phyloP scores from a whole-genome alignment of 108 stramenopile species.

The Conticribra weissflogii region DNA sequence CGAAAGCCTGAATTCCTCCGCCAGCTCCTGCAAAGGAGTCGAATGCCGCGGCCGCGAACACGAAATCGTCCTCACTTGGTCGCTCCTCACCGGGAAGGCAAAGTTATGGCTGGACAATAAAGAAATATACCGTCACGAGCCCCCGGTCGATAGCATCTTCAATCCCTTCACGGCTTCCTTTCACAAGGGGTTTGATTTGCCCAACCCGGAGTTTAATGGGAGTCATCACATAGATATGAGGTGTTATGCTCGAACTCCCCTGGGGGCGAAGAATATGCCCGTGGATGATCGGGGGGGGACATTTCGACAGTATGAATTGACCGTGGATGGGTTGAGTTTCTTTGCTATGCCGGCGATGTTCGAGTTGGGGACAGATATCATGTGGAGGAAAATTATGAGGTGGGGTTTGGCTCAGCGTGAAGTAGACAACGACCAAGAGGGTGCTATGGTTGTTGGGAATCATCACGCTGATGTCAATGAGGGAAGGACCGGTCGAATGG shows the following conservation, averaged over 20 bases:
- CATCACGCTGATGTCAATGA: slow-evolving; percentile 1
- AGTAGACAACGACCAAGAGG: background rate
- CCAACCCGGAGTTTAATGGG: slow-evolving; percentile 30
- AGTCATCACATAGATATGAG: slow-evolving; percentile 43
- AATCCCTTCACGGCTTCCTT: slow-evolving; percentile 39
- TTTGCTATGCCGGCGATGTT: slow-evolving; percentile 83
- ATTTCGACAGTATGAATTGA: slow-evolving; percentile 86
- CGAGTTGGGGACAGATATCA: slow-evolving; percentile 56
- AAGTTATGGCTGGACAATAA: slow-evolving; percentile 34
- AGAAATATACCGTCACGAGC: slow-evolving; percentile 39
- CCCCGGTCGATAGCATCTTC: slow-evolving; percentile 29
- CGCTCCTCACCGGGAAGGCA: slow-evolving; percentile 44
- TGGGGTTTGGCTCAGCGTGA: slow-evolving; percentile 36
- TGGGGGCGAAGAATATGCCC: slow-evolving; percentile 48
- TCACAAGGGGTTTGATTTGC: slow-evolving; percentile 39
- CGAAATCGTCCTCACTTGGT: slow-evolving; percentile 52
- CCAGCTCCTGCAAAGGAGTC: slow-evolving; percentile 26
- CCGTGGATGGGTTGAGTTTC: slow-evolving; percentile 82
- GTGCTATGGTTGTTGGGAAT: background rate
- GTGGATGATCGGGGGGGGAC: slow-evolving; percentile 47
- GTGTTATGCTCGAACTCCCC: slow-evolving; percentile 40
- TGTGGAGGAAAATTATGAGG: slow-evolving; percentile 42
- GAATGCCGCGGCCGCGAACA: slow-evolving; percentile 59
- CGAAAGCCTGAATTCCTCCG: too few relatives aligned
- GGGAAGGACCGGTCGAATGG: slow-evolving; percentile 28